Evolutionary conservation across 179 eudicot species (phyloP), one percentile per base, ranked within the genome.

Genomic region (Amaranthus tricolor): DNA sequence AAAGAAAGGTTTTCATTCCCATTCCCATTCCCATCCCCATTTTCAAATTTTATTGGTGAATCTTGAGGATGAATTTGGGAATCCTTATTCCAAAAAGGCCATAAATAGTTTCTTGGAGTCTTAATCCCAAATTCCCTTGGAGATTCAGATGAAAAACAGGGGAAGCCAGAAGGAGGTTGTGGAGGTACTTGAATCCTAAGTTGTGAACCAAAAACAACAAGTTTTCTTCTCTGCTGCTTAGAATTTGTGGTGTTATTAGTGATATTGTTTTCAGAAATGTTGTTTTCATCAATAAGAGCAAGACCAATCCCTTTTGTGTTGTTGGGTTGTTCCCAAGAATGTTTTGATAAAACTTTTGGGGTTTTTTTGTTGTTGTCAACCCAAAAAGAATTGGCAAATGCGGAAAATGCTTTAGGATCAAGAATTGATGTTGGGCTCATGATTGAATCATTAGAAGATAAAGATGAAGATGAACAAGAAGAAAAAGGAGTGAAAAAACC

Each of bases 121-220:
- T 91, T 89, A 60, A 87, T 91, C 62, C 96, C 96, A 76, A 89
- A 91, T 71, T 89, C 93, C 15, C 84, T 74, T 1, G 96, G 91
- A 12, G 92, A 88, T 65, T 77, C 78, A 43, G 89, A 89, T 68
- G 89, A 72, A 55, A 74, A 76, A 49, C 61, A 77, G 80, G 74
- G 85, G 82, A 79, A 79, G 59, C 66, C 77, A 57, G 82, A 78
- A 2, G 80, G 67, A 16, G 70, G 78, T 40, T 78, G 14, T 5
- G 67, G 66, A 9, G 96, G 91, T 54, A 91, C 86, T 79, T 89
- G 89, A 51, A 87, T 85, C 73, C 86, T 87, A 19, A 90, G 82
- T 43, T 92, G 88, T 64, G 91, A 86, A 62, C 95, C 91, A 78
- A 90, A 87, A 67, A 88, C 74, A 15, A 86, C 85, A 71, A 82